Evolutionary conservation across 2,329 filamentous ascomycete genomes (phyloP).

Genomic region (Cladosporium sp.): DNA sequence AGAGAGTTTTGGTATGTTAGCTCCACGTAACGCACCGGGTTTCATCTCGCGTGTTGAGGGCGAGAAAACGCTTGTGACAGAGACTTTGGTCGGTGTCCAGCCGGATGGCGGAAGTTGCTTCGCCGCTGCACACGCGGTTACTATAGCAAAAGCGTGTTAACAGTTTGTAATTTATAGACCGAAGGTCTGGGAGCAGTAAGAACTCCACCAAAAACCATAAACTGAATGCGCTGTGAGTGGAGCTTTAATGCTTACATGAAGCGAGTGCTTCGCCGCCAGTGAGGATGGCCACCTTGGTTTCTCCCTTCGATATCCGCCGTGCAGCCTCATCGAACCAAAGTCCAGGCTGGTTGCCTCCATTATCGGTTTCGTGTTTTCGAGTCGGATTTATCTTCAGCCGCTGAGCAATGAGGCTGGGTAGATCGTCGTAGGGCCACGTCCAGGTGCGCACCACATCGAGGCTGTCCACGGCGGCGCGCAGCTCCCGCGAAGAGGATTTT

Average conservation of each 20-base stretch:
- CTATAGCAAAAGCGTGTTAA: constrained; percentile 35
- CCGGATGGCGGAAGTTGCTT: constrained; percentile 59
- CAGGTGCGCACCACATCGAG: constrained; percentile 63
- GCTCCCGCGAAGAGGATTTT: constrained; percentile 30
- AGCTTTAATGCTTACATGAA: constrained; percentile 47
- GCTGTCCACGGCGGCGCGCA: constrained; percentile 57
- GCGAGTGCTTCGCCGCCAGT: constrained; percentile 67
- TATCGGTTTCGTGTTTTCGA: constrained; percentile 56
- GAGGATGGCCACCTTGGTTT: constrained; percentile 59
- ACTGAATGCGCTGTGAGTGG: constrained; percentile 7
- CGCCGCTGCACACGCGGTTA: constrained; percentile 55
- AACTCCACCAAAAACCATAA: not conserved
- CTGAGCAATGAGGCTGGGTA: constrained; percentile 57
- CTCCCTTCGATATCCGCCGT: constrained; percentile 55
- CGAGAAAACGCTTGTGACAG: constrained; percentile 52
- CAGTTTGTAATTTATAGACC: not conserved
- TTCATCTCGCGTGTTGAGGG: constrained; percentile 51
- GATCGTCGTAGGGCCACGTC: constrained; percentile 66
- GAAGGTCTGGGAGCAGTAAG: not conserved
- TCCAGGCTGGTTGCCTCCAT: constrained; percentile 66
- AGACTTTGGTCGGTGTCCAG: constrained; percentile 57
- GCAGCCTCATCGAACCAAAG: constrained; percentile 66
- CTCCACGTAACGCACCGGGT: constrained; percentile 26
- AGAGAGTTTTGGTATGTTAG: constrained; percentile 16
- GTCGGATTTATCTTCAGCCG: constrained; percentile 52